Evolutionary conservation across 169 alveolate species (phyloP), one percentile per base, ranked within the genome.

Genomic region (Eimeria tenella): DNA sequence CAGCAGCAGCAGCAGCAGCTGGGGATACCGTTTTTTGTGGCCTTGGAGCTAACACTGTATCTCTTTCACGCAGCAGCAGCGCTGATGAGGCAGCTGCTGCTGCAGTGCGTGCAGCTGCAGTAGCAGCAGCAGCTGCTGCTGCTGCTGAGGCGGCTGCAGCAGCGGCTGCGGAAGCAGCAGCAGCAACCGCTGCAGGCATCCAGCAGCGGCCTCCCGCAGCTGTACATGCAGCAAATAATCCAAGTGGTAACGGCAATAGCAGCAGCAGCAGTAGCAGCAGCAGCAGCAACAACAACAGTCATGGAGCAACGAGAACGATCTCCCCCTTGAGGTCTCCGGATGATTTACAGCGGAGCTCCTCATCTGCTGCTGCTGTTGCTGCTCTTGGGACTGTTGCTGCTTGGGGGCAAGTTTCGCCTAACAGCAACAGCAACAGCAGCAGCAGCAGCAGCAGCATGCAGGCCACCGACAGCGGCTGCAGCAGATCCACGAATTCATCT

Each of bases 1-100:
- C 65, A 15, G 60, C 52, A 25, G 83, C 86, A 52, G 65, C 68
- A 77, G 86, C 86, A 50, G 68, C 86, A 77, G 86, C 86, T 4
- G 68, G 49, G 21, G 49, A 60, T 77, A 52, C 55, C 21, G 55
- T 25, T n/a, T 13, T n/a, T 49, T 73, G 82, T 17, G 4, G n/a
- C 58, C 82, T 3, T 73, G 11, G 11, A 17, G 4, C 52, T 15
- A 11, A 11, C 68, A 3, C 68, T 3, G 68, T 58, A 10, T 58
- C 68, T 11, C 21, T 58, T 58, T 0, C 11, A 3, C 68, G 68
- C 1, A 58, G 68, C 68, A 58, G 68, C 68, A 58, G 68, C 68
- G 68, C 68, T 10, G 68, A 15, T 58, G 68, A 58, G 11, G 17
- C 68, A 58, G 68, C 68, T 3, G 68, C 68, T 11, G 68, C 68